Conservation (phyloP, 805 yeast genomes). For the Hanseniaspora hatyaiensis region DNA sequence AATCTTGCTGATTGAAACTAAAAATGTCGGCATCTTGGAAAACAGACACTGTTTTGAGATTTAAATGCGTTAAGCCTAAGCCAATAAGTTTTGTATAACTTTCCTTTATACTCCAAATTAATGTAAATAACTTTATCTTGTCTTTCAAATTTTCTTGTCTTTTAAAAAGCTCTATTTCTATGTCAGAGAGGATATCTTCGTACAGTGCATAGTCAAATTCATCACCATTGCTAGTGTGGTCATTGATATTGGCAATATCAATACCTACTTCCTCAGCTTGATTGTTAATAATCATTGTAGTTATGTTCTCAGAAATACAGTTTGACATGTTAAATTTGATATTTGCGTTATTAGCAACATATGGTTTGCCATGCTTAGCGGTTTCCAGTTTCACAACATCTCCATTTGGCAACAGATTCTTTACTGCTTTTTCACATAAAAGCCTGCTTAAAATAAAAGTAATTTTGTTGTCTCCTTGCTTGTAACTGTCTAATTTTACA, state of each 20-base stretch:
- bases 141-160: conserved; percentile 16
- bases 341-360: conserved; percentile 22
- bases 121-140: conserved; percentile 36
- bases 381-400: no score
- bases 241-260: conserved; percentile 35
- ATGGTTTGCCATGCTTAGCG: conserved; percentile 50
- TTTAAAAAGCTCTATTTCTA: conserved; percentile 30
- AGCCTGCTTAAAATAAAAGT: conserved; percentile 28
- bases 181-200: conserved; percentile 32
- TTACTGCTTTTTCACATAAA: conserved; percentile 39
- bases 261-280: conserved; percentile 33
- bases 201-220: conserved; percentile 30
- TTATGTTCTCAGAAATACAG: conserved; percentile 35
- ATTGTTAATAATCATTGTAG: conserved; percentile 36
- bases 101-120: conserved; percentile 72
- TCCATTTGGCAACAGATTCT: conserved; percentile 31
- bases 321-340: conserved; percentile 49
- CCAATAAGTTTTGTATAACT: conserved; percentile 60
- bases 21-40: background rate
- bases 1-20: background rate
- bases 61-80: conserved; percentile 35
- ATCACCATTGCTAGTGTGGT: conserved; percentile 15
- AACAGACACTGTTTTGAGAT: background rate
- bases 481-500: conserved; percentile 22
- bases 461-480: conserved; percentile 24